Base-by-base conservation (phyloP, 306 rosid genomes). In the Comarum palustre region DNA sequence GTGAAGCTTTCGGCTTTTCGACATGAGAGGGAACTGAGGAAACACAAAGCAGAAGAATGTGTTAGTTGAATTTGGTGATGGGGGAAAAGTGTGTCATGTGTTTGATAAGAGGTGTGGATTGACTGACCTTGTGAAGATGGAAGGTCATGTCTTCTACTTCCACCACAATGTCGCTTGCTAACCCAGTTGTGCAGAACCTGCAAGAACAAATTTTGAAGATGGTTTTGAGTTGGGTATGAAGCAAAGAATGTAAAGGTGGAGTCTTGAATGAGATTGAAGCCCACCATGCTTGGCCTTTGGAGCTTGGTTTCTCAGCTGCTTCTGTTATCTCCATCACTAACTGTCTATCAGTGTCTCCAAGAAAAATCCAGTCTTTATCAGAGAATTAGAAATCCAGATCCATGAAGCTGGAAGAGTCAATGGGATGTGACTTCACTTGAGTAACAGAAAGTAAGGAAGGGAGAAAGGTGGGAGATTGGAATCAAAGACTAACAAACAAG, bases 221-320 rank as follows among this genome's bases (percentile, higher is more conserved):
- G 55, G 24, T 8, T 52, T 8, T 54, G 41, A 71, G 25, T 14
- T 58, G 75, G 67, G 68, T 42, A 5, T 41, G 29, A 13, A 29
- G 43, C 13, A 11, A 32, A 65, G 25, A 73, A 29, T 48, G 13
- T 1, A 6, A 80, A 31, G 38, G 32, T 15, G n/a, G 57, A 68
- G 71, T 63, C 43, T 63, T 29, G 55, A 70, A 71, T 32, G 12
- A 57, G 55, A 50, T 14, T 16, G 47, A 13, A 22, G n/a, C 6
- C 86, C 19, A 92, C 99, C 99, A 94, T 47, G 99, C 99, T 84
- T 94, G 99, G 36, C 96, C 96, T 76, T 88, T 94, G 76, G 96
- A 79, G 82, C 80, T 82, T 43, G 84, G 83, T 27, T 94, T 89
- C 81, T 85, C 83, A 62, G 77, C 58, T 17, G 83, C 78, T 20